Evolutionary conservation across 176 grass and related monocot genomes (phyloP).

Genomic region (Hyparrhenia diplandra): DNA sequence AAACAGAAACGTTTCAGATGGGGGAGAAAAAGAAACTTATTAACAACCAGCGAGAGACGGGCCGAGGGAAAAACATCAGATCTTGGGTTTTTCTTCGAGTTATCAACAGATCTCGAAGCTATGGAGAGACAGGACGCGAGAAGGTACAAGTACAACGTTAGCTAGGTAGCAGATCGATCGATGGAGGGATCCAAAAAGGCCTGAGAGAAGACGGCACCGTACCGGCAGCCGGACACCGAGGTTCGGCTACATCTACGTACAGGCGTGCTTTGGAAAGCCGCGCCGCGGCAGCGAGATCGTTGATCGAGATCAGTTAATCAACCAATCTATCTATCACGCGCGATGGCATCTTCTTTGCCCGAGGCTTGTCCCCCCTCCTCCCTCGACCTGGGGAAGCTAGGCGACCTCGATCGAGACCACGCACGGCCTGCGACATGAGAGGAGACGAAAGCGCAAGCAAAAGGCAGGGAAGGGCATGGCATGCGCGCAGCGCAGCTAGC

Average conservation of each 20-base stretch:
- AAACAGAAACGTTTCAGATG: neutral
- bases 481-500: neutral
- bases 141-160: neutral
- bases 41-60: neutral
- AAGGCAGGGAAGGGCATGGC: neutral
- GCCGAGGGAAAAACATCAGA: neutral
- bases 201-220: neutral
- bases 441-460: neutral
- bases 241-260: neutral
- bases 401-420: neutral
- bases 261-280: constrained; percentile 21
- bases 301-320: neutral
- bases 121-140: neutral
- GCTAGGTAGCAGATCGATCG: neutral
- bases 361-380: neutral
- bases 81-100: neutral
- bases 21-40: neutral
- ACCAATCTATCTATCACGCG: constrained; percentile 42
- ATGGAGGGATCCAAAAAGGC: too few relatives aligned
- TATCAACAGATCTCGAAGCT: neutral
- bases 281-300: constrained; percentile 2
- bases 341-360: neutral
- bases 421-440: constrained; percentile 14
- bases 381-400: neutral
- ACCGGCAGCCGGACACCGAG: neutral